A percentile compares a stretch with the other conserved stretches of the same genome.
Conservation (phyloP, 2,329 filamentous ascomycete species). For the Epichloe scottii region DNA sequence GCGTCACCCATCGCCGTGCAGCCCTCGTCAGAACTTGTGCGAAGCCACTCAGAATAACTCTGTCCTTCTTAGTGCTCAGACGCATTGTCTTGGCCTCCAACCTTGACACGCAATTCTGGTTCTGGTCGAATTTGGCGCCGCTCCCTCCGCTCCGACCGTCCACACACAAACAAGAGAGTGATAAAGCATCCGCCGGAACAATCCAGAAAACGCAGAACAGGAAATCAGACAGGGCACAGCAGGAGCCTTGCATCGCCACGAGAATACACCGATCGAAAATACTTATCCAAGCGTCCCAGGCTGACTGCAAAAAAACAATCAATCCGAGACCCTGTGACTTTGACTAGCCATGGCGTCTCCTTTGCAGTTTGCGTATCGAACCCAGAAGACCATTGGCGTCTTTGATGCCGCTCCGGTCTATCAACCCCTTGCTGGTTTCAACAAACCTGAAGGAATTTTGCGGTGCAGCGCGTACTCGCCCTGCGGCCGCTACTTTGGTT, state of each 20-base stretch:
- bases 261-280: constrained; percentile 1
- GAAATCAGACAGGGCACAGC: neutral
- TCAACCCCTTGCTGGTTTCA: constrained; percentile 69
- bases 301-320: constrained; percentile 11
- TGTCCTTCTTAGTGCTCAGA: neutral
- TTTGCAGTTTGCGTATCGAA: constrained; percentile 94
- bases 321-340: constrained; percentile 55
- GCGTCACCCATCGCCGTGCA: neutral
- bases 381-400: constrained; percentile 90
- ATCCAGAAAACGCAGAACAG: neutral
- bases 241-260: neutral
- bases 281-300: constrained; percentile 7
- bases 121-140: neutral
- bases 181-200: constrained; percentile 1
- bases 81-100: neutral
- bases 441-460: constrained; percentile 81
- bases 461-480: constrained; percentile 93
- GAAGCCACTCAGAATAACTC: constrained; percentile 1
- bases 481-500: constrained; percentile 92
- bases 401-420: constrained; percentile 87
- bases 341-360: constrained; percentile 87
- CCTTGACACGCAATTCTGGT: neutral
- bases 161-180: neutral
- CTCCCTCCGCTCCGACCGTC: neutral
- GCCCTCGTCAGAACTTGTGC: constrained; percentile 1